phyloP scores from a whole-genome alignment of 179 eudicot species.

The Amaranthus tricolor region DNA sequence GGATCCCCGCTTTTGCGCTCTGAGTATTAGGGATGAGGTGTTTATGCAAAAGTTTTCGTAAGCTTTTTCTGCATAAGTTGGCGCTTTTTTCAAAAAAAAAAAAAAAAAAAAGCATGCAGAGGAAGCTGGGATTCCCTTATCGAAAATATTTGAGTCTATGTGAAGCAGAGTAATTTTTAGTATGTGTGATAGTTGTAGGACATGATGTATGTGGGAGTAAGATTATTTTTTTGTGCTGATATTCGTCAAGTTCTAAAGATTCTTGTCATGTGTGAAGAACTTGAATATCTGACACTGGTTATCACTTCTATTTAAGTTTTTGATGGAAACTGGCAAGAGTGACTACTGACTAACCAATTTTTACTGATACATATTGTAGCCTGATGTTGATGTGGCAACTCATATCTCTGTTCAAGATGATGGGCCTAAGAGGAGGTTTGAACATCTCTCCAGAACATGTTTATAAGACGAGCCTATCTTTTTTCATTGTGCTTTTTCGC shows the following conservation, averaged over 20 bases:
- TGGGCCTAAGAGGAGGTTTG: constrained; percentile 94
- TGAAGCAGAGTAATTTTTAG: neutral
- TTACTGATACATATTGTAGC: constrained; percentile 46
- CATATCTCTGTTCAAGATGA: constrained; percentile 80
- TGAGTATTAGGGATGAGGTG: neutral
- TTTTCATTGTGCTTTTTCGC: neutral
- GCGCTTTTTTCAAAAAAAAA: neutral
- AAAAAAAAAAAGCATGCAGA: neutral
- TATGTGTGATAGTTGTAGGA: neutral
- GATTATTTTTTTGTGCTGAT: neutral
- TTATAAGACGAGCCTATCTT: neutral
- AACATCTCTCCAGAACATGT: constrained; percentile 4
- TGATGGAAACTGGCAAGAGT: constrained; percentile 3
- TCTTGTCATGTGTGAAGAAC: neutral
- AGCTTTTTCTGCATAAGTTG: neutral
- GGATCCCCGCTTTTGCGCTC: neutral
- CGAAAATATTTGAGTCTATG: neutral
- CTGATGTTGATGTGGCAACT: constrained; percentile 82
- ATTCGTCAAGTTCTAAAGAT: neutral
- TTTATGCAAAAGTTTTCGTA: neutral
- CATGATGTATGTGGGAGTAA: neutral
- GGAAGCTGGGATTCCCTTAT: neutral
- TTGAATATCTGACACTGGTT: no score
- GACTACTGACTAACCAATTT: neutral
- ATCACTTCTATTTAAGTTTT: neutral